Percentiles rank a stretch among this genome's conserved stretches.
These are phyloP conservation scores for Recurvomyces mirabilis DNA, from an alignment of 495 filamentous ascomycete species.

Conservation along the genomic window DNA sequence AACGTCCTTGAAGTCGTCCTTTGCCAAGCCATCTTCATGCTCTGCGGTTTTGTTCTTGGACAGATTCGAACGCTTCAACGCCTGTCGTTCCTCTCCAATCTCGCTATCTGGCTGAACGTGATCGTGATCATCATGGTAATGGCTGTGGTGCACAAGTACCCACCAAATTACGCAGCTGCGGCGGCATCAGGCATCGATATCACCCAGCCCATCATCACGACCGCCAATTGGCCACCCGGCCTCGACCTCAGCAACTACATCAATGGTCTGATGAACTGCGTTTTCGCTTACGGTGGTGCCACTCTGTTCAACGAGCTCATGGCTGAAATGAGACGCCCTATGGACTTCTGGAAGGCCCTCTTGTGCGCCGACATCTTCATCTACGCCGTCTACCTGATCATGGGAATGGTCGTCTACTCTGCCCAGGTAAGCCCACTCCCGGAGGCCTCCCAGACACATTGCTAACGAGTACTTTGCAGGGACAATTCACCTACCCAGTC, in stretches of 20 bases:
- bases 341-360: slow-evolving; percentile 21
- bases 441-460: no score
- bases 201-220: neutral
- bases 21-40: slow-evolving; percentile 25
- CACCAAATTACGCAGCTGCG: slow-evolving; percentile 8
- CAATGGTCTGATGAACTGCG: slow-evolving; percentile 14
- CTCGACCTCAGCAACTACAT: slow-evolving; percentile 4
- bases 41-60: slow-evolving; percentile 39
- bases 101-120: slow-evolving; percentile 47
- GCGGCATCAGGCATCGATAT: neutral
- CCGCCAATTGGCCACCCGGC: slow-evolving; percentile 1
- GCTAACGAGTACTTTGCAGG: no score
- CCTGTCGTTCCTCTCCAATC: slow-evolving; percentile 47
- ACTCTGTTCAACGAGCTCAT: slow-evolving; percentile 21
- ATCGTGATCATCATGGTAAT: slow-evolving; percentile 36
- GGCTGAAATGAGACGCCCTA: slow-evolving; percentile 15
- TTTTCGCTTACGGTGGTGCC: slow-evolving; percentile 20
- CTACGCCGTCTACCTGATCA: slow-evolving; percentile 15
- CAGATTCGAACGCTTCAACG: slow-evolving; percentile 42
- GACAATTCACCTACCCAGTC: slow-evolving; percentile 10
- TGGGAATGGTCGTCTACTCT: slow-evolving; percentile 18
- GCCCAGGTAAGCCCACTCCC: no score
- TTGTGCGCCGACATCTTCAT: slow-evolving; percentile 19
- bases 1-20: neutral
- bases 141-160: slow-evolving; percentile 7